Conservation (phyloP, 73 alveolate genomes). For the Blepharisma japonicum region DNA sequence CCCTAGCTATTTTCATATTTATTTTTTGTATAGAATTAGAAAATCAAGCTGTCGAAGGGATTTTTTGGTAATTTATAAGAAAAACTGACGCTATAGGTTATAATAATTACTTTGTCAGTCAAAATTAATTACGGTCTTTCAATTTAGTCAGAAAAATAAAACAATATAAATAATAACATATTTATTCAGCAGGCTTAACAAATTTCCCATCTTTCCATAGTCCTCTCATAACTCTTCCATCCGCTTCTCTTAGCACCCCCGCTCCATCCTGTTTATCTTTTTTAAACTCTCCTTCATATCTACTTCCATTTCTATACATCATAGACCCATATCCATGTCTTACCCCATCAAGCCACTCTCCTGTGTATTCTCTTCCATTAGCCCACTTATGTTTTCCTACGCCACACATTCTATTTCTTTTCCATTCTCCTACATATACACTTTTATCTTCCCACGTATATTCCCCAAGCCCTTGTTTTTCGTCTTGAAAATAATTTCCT, state of each 20-base stretch:
- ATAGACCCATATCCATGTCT: conserved; percentile 24
- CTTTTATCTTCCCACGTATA: conserved; percentile 66
- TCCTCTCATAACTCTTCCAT: conserved; percentile 17
- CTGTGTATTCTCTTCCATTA: conserved; percentile 65
- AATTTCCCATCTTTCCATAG: conserved; percentile 19
- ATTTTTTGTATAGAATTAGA: too few species aligned
- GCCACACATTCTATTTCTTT: conserved; percentile 66
- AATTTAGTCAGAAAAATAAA: too few species aligned
- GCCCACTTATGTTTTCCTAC: conserved; percentile 64
- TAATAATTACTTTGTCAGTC: too few species aligned
- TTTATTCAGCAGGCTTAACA: background rate
- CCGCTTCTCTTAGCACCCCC: background rate
- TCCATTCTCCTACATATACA: conserved; percentile 65
- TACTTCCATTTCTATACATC: conserved; percentile 26
- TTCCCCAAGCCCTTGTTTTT: conserved; percentile 54
- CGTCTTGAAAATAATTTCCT: conserved; percentile 59
- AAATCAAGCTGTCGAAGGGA: too few species aligned
- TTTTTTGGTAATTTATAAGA: too few species aligned
- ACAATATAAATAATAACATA: too few species aligned
- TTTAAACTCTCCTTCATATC: conserved; percentile 12
- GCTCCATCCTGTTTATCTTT: conserved; percentile 4
- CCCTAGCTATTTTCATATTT: too few species aligned
- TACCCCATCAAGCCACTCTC: conserved; percentile 55
- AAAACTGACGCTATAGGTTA: too few species aligned
- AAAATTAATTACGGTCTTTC: too few species aligned